Conservation (phyloP, 2,329 filamentous ascomycete species). For the Pseudopithomyces chartarum region DNA sequence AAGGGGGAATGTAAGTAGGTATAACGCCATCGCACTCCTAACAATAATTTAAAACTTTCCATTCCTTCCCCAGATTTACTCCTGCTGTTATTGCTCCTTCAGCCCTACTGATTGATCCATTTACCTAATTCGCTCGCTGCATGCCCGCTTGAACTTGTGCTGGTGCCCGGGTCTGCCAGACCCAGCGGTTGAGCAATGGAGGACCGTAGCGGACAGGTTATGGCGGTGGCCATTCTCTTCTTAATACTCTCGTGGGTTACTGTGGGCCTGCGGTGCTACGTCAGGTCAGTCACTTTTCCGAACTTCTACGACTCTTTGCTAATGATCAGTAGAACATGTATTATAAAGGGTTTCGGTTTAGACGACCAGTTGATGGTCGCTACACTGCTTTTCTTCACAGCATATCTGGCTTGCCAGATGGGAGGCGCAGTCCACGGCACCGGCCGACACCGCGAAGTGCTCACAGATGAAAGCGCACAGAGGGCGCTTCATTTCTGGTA, state of each 20-base stretch:
- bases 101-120: not conserved
- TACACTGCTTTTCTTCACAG: slow-evolving; percentile 44
- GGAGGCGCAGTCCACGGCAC: slow-evolving; percentile 46
- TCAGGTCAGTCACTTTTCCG: slow-evolving; percentile 24
- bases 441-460: slow-evolving; percentile 37
- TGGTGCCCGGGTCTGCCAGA: not conserved
- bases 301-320: not conserved
- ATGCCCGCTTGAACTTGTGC: not conserved
- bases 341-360: slow-evolving; percentile 46
- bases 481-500: slow-evolving; percentile 52
- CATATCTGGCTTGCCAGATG: slow-evolving; percentile 33
- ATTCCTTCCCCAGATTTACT: not conserved
- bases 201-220: slow-evolving; percentile 32
- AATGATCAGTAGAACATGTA: slow-evolving; percentile 26
- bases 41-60: too few relatives aligned
- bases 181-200: slow-evolving; percentile 18
- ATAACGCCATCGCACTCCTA: too few relatives aligned
- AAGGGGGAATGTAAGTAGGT: not conserved
- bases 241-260: slow-evolving; percentile 44
- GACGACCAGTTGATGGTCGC: slow-evolving; percentile 49
- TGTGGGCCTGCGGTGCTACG: slow-evolving; percentile 45
- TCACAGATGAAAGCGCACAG: slow-evolving; percentile 33
- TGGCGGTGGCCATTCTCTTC: slow-evolving; percentile 41
- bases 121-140: not conserved
- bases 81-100: not conserved